Conservation (phyloP, 495 filamentous ascomycete species). For the Aspergillus affinis region DNA sequence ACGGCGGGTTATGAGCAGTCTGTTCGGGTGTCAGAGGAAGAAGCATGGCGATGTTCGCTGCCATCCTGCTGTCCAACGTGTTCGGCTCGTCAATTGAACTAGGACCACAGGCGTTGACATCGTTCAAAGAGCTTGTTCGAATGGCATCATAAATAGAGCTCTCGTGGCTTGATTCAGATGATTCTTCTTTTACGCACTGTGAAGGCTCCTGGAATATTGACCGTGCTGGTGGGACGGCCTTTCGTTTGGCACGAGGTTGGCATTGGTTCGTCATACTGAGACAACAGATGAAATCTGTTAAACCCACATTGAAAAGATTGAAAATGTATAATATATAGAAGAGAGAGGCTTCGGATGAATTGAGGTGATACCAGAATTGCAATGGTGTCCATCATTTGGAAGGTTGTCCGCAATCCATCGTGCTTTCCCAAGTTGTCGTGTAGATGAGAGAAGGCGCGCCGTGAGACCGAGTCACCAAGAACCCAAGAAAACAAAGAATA, state of each 20-base stretch:
- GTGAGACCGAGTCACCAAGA: not conserved
- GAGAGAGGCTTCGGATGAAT: not conserved
- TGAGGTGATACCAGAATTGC: not conserved
- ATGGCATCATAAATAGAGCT: constrained; percentile 45
- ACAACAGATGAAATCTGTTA: not conserved
- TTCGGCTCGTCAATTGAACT: constrained; percentile 8
- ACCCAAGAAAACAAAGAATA: constrained; percentile 8
- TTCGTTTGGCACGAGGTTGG: not conserved
- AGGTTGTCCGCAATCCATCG: not conserved
- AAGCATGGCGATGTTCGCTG: constrained; percentile 37
- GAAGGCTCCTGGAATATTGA: not conserved
- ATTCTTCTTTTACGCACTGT: not conserved
- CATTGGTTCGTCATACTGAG: constrained; percentile 3
- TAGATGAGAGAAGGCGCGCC: constrained; percentile 5
- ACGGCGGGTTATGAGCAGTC: constrained; percentile 1
- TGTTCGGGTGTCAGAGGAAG: constrained; percentile 18
- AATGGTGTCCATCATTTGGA: not conserved
- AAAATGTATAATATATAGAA: not conserved
- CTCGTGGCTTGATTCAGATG: constrained; percentile 39
- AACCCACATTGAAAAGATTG: constrained; percentile 1
- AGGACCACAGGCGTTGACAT: constrained; percentile 11
- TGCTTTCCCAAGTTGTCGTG: constrained; percentile 11
- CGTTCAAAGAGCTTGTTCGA: constrained; percentile 24
- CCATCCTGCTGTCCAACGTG: constrained; percentile 27
- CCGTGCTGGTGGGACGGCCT: not conserved